Evolutionary conservation across 805 yeast genomes (phyloP), one percentile per base, ranked within the genome.

Genomic region (Starmerella bombicola): DNA sequence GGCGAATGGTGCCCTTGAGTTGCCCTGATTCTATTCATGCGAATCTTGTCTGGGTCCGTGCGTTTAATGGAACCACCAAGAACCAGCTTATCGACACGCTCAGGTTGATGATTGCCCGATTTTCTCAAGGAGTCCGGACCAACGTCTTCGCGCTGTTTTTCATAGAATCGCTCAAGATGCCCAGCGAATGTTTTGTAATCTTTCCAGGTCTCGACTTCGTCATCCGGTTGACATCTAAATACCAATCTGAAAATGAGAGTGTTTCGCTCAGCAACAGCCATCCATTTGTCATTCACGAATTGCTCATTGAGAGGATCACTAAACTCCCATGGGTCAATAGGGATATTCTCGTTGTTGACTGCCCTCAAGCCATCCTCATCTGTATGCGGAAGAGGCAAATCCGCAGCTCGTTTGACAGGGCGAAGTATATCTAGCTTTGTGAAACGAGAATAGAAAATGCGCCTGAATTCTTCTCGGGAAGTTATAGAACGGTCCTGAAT

Each of bases 191-290:
- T 75, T 57, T 82, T 86, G 59, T 84, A 91, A 42, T 84, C 94
- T 42, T 71, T 71, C 99, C 99, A 91, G 0, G 85, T 71, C 19
- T 68, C 68, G n/a, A 88, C 97, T 5, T 74, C 67, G 57, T 88
- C 84, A 60, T 91, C 98, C 0, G 99, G 99, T 56, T 93, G 98
- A 47, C 83, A 76, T 49, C 86, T 86, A 69, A 91, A 91, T 1
- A 91, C 81, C 58, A 79, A 67, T 46, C 95, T 69, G 63, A 73
- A 91, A 1, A 93, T 64, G 44, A 73, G 68, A 0, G 97, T 84
- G 55, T 91, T 91, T 52, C 86, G 69, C 39, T 79, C 65, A 0
- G 98, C 96, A 4, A 78, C 78, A 1, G 52, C 53, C 56, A 69
- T 72, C 95, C 95, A 88, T 6, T 78, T 58, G 51, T 84, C 95